Evolutionary conservation across 305 asterid species (phyloP).

Genomic region (Solanum chacoense): DNA sequence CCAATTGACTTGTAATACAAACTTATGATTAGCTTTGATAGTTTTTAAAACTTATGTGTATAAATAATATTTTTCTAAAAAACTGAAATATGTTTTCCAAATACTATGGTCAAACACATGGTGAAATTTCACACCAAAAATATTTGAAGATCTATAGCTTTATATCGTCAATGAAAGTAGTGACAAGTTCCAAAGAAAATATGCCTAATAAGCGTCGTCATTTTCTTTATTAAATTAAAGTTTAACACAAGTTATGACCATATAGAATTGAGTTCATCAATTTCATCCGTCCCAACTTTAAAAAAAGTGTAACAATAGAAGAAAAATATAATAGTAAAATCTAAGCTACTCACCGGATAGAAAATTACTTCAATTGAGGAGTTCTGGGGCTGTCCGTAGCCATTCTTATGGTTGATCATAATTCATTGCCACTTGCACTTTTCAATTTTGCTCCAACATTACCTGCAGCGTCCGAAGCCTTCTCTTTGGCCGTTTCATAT

Average conservation of each 20-base stretch:
- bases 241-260: neutral
- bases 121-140: too few relatives aligned
- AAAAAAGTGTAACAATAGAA: neutral
- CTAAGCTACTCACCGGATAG: neutral
- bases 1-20: too few relatives aligned
- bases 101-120: too few relatives aligned
- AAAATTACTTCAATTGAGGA: neutral
- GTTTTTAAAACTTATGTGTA: too few relatives aligned
- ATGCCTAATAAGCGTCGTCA: neutral
- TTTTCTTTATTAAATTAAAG: neutral
- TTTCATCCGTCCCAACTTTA: neutral
- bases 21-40: too few relatives aligned
- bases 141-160: too few relatives aligned
- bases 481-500: conserved; percentile 39
- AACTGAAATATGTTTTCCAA: too few relatives aligned
- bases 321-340: neutral
- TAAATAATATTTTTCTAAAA: too few relatives aligned
- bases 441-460: conserved; percentile 28
- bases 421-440: conserved; percentile 8
- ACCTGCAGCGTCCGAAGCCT: conserved; percentile 34
- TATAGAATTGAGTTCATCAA: neutral
- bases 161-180: neutral
- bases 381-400: neutral
- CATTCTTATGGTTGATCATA: conserved; percentile 6
- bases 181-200: neutral